Base-by-base conservation (phyloP, 495 filamentous ascomycete species). In the Tuber calosporum region DNA sequence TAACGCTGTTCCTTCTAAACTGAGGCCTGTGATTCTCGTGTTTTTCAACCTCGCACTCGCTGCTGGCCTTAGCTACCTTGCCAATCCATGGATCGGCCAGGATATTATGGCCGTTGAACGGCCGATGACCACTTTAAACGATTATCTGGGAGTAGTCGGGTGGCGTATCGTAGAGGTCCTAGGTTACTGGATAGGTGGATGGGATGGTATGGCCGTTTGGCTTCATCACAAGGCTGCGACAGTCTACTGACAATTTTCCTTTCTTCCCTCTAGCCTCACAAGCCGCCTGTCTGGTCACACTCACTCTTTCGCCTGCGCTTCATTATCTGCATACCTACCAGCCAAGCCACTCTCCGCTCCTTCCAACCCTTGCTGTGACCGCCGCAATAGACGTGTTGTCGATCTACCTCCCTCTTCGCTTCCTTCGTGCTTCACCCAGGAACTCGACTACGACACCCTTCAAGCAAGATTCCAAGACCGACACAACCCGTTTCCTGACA, bases 291-390 rank as follows among this genome's bases (percentile, higher is more conserved):
- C 74, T 81, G 17, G 72, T 70, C 19, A 73, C 72, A 38, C 79
- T 80, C 68, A 76, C 79, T 20, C 73, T 78, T 68, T 74, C 79
- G 2, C 79, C 79, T 19, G 53, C 40, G 4, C 75, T 81, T 66
- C 79, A 81, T 58, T 81, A 70, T 48, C 70, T 79, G 69, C 79
- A 81, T 48, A 81, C 79, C 1, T 81, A 76, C 70, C 76, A 79
- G 36, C 79, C 79, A 6, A 67, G 69, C 19, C 79, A 80, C 69
- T 78, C 79, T 13, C 75, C 75, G 36, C 73, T 80, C 17, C 42
- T 81, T 20, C 79, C 79, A 20, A 80, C 79, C 40, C 78, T 81
- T 38, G 42, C 79, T 17, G 66, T 58, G n/a, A 39, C 62, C 41
- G 68, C 79, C 45, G 58, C 69, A 11, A 80, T 75, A 22, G 75